Conservation (phyloP, 805 yeast genomes). For the Ascoidea asiatica region DNA sequence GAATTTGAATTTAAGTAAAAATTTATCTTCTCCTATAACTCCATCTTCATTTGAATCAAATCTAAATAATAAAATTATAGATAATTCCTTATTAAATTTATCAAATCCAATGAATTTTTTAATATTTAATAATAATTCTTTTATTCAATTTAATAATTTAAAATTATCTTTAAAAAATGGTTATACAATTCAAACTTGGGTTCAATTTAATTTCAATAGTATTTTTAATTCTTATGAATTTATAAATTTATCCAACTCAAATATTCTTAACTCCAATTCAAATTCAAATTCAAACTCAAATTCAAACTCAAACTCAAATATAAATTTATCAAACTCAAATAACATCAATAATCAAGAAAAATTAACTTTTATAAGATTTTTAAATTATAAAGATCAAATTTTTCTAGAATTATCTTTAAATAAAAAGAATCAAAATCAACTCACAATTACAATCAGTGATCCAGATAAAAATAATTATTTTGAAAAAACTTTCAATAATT, state of each 20-base stretch:
- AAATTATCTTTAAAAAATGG: conserved; percentile 6
- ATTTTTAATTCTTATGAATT: conserved; percentile 4
- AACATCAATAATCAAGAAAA: not conserved
- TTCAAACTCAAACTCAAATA: not conserved
- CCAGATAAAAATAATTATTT: conserved; percentile 1
- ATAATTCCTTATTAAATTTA: not conserved
- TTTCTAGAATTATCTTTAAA: conserved; percentile 7
- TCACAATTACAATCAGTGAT: conserved; percentile 5
- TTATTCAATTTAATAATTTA: conserved; percentile 4
- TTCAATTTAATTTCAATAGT: conserved; percentile 16
- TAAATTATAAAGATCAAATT: conserved; percentile 2
- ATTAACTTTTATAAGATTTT: conserved; percentile 5
- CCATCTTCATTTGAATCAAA: not conserved
- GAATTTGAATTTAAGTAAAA: not conserved
- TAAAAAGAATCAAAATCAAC: conserved; percentile 2
- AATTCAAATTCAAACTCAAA: not conserved
- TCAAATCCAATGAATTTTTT: conserved; percentile 6
- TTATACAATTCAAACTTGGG: conserved; percentile 28
- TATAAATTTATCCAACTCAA: conserved; percentile 20
- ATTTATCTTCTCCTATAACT: conserved; percentile 1
- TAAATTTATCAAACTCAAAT: not conserved
- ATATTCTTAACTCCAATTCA: conserved; percentile 11
- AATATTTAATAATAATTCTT: conserved; percentile 1
- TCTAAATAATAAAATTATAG: too few relatives aligned
- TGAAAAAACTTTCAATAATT: conserved; percentile 15